A percentile compares a stretch with the other conserved stretches of the same genome.
These are phyloP conservation scores for Pythium vanterpoolii DNA, from an alignment of 352 stramenopile species.

Conservation along the genomic window DNA sequence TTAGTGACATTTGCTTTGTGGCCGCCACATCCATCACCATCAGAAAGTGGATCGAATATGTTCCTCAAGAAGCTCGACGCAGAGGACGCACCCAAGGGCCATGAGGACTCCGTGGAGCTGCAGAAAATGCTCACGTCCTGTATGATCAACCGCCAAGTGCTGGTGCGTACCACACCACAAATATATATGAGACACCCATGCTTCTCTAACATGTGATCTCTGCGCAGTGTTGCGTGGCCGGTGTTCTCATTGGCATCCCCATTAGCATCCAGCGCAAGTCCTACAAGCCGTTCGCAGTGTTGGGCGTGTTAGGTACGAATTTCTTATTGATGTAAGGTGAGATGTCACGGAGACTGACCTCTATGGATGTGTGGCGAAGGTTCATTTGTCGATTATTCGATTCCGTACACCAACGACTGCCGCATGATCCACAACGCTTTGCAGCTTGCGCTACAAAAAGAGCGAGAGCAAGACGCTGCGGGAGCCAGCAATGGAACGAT, in stretches of 20 bases:
- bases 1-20: slow-evolving; percentile 5
- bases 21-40: background rate
- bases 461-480: slow-evolving; percentile 39
- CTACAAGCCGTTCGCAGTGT: slow-evolving; percentile 71
- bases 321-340: background rate
- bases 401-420: slow-evolving; percentile 80
- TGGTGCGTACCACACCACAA: slow-evolving; percentile 33
- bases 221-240: slow-evolving; percentile 63
- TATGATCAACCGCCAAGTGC: slow-evolving; percentile 82
- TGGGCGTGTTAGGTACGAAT: slow-evolving; percentile 64
- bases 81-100: slow-evolving; percentile 45
- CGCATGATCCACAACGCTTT: slow-evolving; percentile 77
- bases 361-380: slow-evolving; percentile 27
- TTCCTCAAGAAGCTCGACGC: slow-evolving; percentile 52
- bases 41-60: slow-evolving; percentile 26
- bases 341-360: background rate
- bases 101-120: slow-evolving; percentile 66
- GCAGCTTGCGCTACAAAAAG: slow-evolving; percentile 64
- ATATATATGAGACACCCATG: background rate
- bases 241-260: slow-evolving; percentile 77
- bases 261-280: slow-evolving; percentile 83
- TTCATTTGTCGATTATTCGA: slow-evolving; percentile 84
- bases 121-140: slow-evolving; percentile 84
- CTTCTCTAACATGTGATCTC: background rate
- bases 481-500: background rate